Evolutionary conservation across 257 asterid genomes (phyloP), one percentile per base, ranked within the genome.

Genomic region (Craterostigma plantagineum): DNA sequence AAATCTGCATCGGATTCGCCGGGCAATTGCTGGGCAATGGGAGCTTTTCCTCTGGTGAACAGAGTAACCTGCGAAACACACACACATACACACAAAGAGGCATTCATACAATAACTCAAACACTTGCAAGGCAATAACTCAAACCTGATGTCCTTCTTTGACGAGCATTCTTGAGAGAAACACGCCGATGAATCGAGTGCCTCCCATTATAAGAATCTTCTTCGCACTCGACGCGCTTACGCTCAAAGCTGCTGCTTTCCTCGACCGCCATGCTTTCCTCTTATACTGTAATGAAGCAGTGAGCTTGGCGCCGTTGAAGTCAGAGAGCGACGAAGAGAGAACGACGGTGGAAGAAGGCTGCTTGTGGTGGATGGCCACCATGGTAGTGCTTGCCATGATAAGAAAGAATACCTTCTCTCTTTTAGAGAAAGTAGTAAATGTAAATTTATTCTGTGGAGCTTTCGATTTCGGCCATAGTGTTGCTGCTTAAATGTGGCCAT

Each of bases 1-100:
- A 65, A 83, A 1, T 90, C 98, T 3, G 63, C 10, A 14, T 83
- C 94, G 10, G 92, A 53, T 75, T 90, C 98, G 40, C 82, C 92
- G 0, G 98, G 95, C 69, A 90, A 69, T 47, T 82, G 92, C 54
- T 70, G 90, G 45, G 93, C 68, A 42, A 87, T 79, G 23, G 95
- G 95, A 7, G 95, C 91, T 67, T 87, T 87, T 56, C 98, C 98
- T 72, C 98, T 64, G 11, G 98, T 90, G 68, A 90, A 90, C 17
- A 87, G 71, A n/a, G 93, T 79, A 35, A 90, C 93, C 97, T 87
- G 74, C 67, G 63, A 17, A 23, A 38, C n/a, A n/a, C n/a, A n/a
- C n/a, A n/a, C n/a, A n/a, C n/a, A n/a, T n/a, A n/a, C n/a, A n/a
- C n/a, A n/a, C n/a, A n/a, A n/a, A n/a, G n/a, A n/a, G n/a, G n/a